Percentiles rank a stretch among this genome's conserved stretches.
Conservation (phyloP, 805 yeast species). For the Candida nanaspora region DNA sequence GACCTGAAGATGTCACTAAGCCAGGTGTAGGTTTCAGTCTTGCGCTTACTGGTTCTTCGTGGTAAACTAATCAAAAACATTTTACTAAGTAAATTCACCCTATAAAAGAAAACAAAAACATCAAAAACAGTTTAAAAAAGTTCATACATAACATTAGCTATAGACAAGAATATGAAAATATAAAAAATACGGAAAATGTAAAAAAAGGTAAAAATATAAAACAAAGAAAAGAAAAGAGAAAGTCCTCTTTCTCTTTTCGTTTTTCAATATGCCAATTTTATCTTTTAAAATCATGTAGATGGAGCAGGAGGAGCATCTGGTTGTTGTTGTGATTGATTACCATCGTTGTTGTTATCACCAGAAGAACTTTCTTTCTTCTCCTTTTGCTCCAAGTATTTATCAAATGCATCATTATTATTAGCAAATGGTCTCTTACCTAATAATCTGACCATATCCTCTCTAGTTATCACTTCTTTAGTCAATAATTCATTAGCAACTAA, state of each 20-base stretch:
- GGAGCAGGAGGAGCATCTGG: slow-evolving; percentile 36
- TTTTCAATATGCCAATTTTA: too few species aligned
- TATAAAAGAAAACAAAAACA: neutral
- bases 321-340: too few species aligned
- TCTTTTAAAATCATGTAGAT: too few species aligned
- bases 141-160: neutral
- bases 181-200: too few species aligned
- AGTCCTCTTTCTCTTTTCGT: too few species aligned
- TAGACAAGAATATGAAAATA: neutral
- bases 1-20: slow-evolving; percentile 40
- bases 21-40: slow-evolving; percentile 44
- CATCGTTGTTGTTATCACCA: neutral
- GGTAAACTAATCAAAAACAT: neutral
- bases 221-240: too few species aligned
- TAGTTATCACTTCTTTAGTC: slow-evolving; percentile 68
- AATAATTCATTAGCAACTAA: slow-evolving; percentile 69
- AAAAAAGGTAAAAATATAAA: too few species aligned
- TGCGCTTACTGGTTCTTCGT: slow-evolving; percentile 11
- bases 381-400: slow-evolving; percentile 59
- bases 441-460: slow-evolving; percentile 72
- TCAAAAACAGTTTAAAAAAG: neutral
- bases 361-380: slow-evolving; percentile 9
- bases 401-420: slow-evolving; percentile 81
- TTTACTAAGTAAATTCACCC: neutral
- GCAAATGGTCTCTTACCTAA: slow-evolving; percentile 76